Evolutionary conservation across 202 grass and related monocot species (phyloP), one percentile per base, ranked within the genome.

Genomic region (Hordeum pubiflorum): DNA sequence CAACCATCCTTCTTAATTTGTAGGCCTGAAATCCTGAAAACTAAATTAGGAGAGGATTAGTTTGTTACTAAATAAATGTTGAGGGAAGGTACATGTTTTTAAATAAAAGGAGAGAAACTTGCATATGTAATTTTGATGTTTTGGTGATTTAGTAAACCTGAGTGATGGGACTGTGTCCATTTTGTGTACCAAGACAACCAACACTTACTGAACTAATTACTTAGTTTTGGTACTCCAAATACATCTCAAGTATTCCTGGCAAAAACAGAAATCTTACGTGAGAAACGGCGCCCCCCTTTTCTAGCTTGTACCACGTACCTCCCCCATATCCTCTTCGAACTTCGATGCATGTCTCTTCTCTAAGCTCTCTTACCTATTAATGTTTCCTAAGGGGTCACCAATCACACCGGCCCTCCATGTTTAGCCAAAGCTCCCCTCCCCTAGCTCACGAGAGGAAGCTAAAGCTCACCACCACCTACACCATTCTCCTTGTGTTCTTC

Each of bases 401-500:
- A 72, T 14, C 64, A 74, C 54, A 75, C 27, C 13, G 57, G 46
- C 23, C 41, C 58, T 54, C 77, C 82, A 89, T 89, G 88, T 69
- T 62, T 75, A 78, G 65, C 59, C 57, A 55, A 68, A 81, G 64
- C 39, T 73, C 77, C 34, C 22, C 38, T 68, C 57, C 38, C 60
- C 31, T 43, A 75, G 11, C 79, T 80, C 79, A 75, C 57, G 81
- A 74, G 72, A 6, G 72, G 34, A 57, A 23, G 81, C 37, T 79
- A 82, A 88, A 84, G 71, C 37, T 63, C 59, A 92, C 11, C 71
- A 83, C 86, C 75, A 68, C 74, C 38, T 77, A 52, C 71, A 66
- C 69, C 23, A 24, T 87, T 77, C 39, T 94, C 23, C 9, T 94
- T 10, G 37, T 81, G 59, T 38, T 81, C 23, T 76, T 97, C 80